phyloP scores from a whole-genome alignment of 1,139 yeast species.

The Yamadazyma songkhlaensis region DNA sequence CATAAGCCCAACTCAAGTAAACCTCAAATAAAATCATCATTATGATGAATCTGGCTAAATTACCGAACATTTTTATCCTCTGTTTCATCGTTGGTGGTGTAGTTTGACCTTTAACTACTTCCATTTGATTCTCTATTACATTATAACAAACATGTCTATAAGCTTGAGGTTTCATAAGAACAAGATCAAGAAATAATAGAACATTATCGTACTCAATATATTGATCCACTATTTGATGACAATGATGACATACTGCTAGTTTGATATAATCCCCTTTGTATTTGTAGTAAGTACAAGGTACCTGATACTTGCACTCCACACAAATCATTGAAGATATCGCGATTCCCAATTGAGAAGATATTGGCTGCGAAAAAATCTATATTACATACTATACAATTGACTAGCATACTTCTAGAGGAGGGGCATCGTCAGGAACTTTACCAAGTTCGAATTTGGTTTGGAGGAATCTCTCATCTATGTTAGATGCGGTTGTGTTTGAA shows the following conservation, averaged over 20 bases:
- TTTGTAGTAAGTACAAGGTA: constrained; percentile 61
- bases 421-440: constrained; percentile 73
- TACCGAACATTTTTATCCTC: constrained; percentile 6
- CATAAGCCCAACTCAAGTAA: constrained; percentile 87
- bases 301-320: constrained; percentile 71
- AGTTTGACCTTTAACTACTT: constrained; percentile 3
- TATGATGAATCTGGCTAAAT: constrained; percentile 50
- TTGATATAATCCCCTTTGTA: constrained; percentile 80
- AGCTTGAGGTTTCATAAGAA: constrained; percentile 84
- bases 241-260: constrained; percentile 71
- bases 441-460: constrained; percentile 58
- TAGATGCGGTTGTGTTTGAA: no score
- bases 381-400: constrained; percentile 1
- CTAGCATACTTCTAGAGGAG: constrained; percentile 45
- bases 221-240: constrained; percentile 79
- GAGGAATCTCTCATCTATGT: constrained; percentile 34
- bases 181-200: constrained; percentile 74
- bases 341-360: no score
- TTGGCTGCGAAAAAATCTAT: constrained; percentile 3
- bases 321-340: no score
- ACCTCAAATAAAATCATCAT: constrained; percentile 83
- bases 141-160: constrained; percentile 87
- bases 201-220: constrained; percentile 91
- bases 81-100: not conserved
- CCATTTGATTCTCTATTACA: constrained; percentile 40